A percentile compares a stretch with the other conserved stretches of the same genome.
These are phyloP conservation scores for Ophiostoma angusticollis DNA, from an alignment of 2,329 filamentous ascomycete species.

Conservation along the genomic window DNA sequence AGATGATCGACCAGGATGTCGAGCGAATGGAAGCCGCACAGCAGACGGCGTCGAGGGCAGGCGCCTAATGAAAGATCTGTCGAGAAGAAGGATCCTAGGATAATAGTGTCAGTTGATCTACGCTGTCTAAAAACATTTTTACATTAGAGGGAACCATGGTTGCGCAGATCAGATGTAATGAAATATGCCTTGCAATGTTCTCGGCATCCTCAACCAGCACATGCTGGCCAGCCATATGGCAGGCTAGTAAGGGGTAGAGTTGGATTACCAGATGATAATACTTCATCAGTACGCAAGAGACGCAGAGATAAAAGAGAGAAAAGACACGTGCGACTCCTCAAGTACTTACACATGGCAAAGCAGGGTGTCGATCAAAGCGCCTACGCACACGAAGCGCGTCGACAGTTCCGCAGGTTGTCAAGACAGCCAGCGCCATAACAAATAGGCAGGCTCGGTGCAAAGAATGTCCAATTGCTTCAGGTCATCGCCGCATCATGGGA, in stretches of 20 bases:
- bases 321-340: too few species aligned
- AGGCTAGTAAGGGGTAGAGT: constrained; percentile 12
- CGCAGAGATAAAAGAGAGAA: background rate
- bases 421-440: too few species aligned
- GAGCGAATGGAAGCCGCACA: constrained; percentile 18
- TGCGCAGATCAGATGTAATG: constrained; percentile 7
- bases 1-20: constrained; percentile 21
- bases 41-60: constrained; percentile 2
- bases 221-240: background rate
- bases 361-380: too few species aligned
- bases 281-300: constrained; percentile 6
- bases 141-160: background rate
- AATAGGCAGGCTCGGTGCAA: too few species aligned
- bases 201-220: constrained; percentile 14
- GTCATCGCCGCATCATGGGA: constrained; percentile 57
- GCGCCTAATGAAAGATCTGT: background rate
- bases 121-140: background rate
- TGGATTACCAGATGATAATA: constrained; percentile 15
- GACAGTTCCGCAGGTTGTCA: too few species aligned
- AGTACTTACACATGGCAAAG: too few species aligned
- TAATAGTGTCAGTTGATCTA: background rate
- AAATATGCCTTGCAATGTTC: constrained; percentile 8
- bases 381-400: too few species aligned
- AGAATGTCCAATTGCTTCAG: constrained; percentile 48
- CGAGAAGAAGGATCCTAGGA: background rate